A percentile compares a stretch with the other conserved stretches of the same genome.
phyloP scores from a whole-genome alignment of 1,284 basidiomycete species.

The Leccinum subrobustum region DNA sequence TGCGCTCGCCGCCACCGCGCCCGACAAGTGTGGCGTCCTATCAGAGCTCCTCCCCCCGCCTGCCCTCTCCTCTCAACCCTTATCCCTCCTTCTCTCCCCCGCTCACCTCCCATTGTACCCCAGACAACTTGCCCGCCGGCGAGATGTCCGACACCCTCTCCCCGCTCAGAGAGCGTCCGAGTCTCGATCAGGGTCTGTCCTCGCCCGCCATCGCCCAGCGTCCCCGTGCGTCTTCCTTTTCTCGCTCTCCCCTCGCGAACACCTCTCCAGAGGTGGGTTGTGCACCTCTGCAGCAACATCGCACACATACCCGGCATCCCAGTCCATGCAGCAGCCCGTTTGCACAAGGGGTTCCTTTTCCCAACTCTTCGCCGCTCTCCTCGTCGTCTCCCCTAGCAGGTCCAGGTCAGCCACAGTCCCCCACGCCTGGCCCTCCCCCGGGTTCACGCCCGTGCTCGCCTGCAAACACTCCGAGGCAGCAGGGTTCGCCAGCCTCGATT shows the following conservation, averaged over 20 bases:
- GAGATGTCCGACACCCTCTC: constrained; percentile 25
- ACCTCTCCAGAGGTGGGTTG: constrained; percentile 10
- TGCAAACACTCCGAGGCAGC: constrained; percentile 1
- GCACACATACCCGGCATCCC: constrained; percentile 8
- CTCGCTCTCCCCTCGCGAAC: constrained; percentile 10
- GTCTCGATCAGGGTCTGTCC: constrained; percentile 7
- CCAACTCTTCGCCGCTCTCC: constrained; percentile 10
- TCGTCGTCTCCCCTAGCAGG: constrained; percentile 10
- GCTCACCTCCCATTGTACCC: background rate
- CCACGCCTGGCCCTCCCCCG: background rate
- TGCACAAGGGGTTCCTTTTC: constrained; percentile 16
- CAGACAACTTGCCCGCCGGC: constrained; percentile 6
- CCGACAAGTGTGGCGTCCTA: constrained; percentile 3
- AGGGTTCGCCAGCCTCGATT: constrained; percentile 12
- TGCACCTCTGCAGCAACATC: constrained; percentile 4
- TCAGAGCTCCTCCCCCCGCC: constrained; percentile 18
- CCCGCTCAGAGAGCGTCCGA: constrained; percentile 18
- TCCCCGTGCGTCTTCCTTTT: constrained; percentile 16
- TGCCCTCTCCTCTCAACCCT: constrained; percentile 21
- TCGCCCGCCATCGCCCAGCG: background rate
- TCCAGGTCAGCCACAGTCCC: constrained; percentile 1
- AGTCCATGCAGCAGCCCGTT: constrained; percentile 12
- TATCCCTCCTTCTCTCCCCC: constrained; percentile 10
- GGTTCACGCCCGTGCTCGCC: constrained; percentile 9
- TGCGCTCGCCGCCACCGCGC: constrained; percentile 16